phyloP scores from a whole-genome alignment of 2,329 filamentous ascomycete species.

The Blastomyces parvus region DNA sequence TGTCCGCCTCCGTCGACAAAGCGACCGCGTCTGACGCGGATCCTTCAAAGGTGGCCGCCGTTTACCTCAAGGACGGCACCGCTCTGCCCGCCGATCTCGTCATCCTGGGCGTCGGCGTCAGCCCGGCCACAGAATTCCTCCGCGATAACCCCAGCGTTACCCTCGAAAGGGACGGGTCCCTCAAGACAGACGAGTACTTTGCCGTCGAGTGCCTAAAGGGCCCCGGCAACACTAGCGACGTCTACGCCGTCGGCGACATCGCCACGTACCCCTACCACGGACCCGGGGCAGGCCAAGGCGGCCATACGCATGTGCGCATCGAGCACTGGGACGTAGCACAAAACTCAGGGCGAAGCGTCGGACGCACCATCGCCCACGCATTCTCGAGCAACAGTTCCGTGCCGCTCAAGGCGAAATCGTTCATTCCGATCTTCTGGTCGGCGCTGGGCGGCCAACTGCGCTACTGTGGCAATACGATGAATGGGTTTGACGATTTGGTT shows the following conservation, averaged over 20 bases:
- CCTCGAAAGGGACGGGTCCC: constrained; percentile 74
- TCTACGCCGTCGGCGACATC: constrained; percentile 92
- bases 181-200: constrained; percentile 72
- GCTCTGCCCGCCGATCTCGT: constrained; percentile 78
- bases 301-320: constrained; percentile 63
- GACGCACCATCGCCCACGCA: constrained; percentile 63
- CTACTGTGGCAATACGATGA: constrained; percentile 80
- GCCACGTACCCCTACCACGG: constrained; percentile 91
- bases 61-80: constrained; percentile 78
- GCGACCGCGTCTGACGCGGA: constrained; percentile 62
- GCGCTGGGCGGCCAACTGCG: constrained; percentile 80
- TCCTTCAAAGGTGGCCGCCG: constrained; percentile 63
- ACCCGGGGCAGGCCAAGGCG: constrained; percentile 57
- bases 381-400: constrained; percentile 13
- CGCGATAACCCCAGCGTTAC: constrained; percentile 58
- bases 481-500: constrained; percentile 79
- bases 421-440: constrained; percentile 96
- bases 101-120: constrained; percentile 81
- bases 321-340: constrained; percentile 99
- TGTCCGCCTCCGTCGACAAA: constrained; percentile 72
- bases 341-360: constrained; percentile 75
- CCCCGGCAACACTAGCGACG: constrained; percentile 41
- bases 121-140: constrained; percentile 75
- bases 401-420: constrained; percentile 52
- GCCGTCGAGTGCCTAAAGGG: constrained; percentile 58